These are phyloP conservation scores for Bromus sterilis DNA, from an alignment of 176 grass and related monocot species.

Conservation along the genomic window DNA sequence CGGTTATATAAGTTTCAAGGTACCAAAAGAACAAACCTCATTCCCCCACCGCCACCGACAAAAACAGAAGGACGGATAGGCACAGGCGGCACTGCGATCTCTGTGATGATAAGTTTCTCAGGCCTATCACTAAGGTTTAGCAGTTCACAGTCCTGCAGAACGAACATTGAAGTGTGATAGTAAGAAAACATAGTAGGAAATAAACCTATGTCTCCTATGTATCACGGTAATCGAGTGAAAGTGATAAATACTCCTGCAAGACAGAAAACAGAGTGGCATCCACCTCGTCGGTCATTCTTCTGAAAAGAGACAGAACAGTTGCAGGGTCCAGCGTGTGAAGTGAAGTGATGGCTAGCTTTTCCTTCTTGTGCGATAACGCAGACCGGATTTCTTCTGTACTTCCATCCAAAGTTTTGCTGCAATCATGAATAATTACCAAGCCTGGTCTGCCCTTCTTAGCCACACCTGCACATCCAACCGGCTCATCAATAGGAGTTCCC, in stretches of 20 bases:
- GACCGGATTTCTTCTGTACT: constrained; percentile 47
- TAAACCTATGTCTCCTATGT: neutral
- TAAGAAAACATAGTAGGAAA: neutral
- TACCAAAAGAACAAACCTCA: constrained; percentile 44
- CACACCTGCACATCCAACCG: constrained; percentile 52
- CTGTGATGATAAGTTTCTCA: constrained; percentile 86
- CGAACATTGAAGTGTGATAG: constrained; percentile 1
- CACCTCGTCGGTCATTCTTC: constrained; percentile 85
- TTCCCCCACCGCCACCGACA: constrained; percentile 45
- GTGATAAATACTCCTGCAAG: constrained; percentile 6
- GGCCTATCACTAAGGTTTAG: constrained; percentile 87
- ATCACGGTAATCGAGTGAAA: neutral
- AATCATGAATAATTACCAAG: constrained; percentile 68
- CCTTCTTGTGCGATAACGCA: constrained; percentile 64
- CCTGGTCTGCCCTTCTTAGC: constrained; percentile 65
- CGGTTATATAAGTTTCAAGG: neutral
- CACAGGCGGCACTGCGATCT: constrained; percentile 78
- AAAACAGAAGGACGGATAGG: constrained; percentile 76
- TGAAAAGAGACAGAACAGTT: constrained; percentile 68
- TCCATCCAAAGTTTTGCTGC: constrained; percentile 59
- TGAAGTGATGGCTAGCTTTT: constrained; percentile 41
- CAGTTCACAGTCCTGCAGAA: constrained; percentile 91
- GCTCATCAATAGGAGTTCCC: neutral
- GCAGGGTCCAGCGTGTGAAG: constrained; percentile 47
- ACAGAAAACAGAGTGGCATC: neutral